phyloP scores from a whole-genome alignment of 495 filamentous ascomycete genomes.

The Niebla homalea region DNA sequence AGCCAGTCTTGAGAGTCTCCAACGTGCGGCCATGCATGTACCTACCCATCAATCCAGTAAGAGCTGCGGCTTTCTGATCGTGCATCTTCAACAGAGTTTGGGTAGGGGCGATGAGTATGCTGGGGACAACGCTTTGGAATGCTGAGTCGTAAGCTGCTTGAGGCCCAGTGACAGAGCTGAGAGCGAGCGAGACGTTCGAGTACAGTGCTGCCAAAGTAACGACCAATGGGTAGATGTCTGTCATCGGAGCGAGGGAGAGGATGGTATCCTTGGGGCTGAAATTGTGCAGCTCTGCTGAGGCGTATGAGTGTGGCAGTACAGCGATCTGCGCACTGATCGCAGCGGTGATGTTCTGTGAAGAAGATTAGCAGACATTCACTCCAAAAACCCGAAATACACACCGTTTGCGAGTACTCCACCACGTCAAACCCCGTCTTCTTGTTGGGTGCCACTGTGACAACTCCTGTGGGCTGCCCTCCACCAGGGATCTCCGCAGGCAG shows the following conservation, averaged over 20 bases:
- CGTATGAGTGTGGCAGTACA: conserved; percentile 45
- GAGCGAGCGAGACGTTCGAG: conserved; percentile 69
- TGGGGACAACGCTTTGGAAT: conserved; percentile 61
- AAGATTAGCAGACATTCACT: not conserved
- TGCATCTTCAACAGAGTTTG: conserved; percentile 57
- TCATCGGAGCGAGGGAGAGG: conserved; percentile 74
- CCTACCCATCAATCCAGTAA: conserved; percentile 38
- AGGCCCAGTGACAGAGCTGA: conserved; percentile 71
- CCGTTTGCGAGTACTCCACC: conserved; percentile 58
- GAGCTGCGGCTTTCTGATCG: conserved; percentile 31
- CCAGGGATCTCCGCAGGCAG: conserved; percentile 29
- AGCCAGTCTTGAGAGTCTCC: conserved; percentile 53
- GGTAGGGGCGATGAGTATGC: conserved; percentile 68
- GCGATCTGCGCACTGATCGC: conserved; percentile 67
- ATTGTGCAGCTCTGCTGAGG: conserved; percentile 34
- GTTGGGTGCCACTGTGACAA: conserved; percentile 16
- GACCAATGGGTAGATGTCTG: conserved; percentile 62
- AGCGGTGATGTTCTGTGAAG: conserved; percentile 54
- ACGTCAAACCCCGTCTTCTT: conserved; percentile 40
- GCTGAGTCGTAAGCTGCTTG: conserved; percentile 58
- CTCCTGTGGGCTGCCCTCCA: conserved; percentile 11
- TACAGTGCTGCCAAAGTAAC: conserved; percentile 73
- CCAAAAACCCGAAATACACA: conserved; percentile 15
- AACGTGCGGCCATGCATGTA: conserved; percentile 58
- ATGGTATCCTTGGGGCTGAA: conserved; percentile 65